A percentile compares a stretch with the other conserved stretches of the same genome.
These are phyloP conservation scores for Begonia peltatifolia DNA, from an alignment of 306 rosid species.

Conservation along the genomic window DNA sequence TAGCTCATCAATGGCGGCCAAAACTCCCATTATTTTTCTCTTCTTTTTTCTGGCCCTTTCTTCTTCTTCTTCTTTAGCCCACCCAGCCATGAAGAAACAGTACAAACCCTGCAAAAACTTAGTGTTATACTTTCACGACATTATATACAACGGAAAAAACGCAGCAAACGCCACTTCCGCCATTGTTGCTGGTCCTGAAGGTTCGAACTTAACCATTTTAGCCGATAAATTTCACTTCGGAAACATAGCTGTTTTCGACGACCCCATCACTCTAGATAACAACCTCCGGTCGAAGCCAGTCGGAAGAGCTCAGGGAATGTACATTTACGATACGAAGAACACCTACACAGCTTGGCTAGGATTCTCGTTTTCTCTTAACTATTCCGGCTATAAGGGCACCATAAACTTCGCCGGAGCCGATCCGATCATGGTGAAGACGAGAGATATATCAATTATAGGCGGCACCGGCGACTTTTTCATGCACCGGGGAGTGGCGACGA, in stretches of 20 bases:
- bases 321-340: slow-evolving; percentile 46
- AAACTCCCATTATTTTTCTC: slow-evolving; percentile 2
- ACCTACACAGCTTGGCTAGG: slow-evolving; percentile 55
- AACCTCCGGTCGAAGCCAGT: slow-evolving; percentile 52
- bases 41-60: slow-evolving; percentile 11
- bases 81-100: slow-evolving; percentile 13
- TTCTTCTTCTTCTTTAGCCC: slow-evolving; percentile 21
- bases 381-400: slow-evolving; percentile 29
- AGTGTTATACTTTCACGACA: slow-evolving; percentile 50
- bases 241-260: slow-evolving; percentile 50
- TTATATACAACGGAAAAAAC: slow-evolving; percentile 50
- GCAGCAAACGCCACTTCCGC: slow-evolving; percentile 56
- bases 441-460: slow-evolving; percentile 56
- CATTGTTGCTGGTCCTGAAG: slow-evolving; percentile 55
- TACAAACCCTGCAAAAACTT: slow-evolving; percentile 43
- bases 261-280: slow-evolving; percentile 62
- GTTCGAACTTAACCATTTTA: slow-evolving; percentile 40
- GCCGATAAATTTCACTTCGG: slow-evolving; percentile 44
- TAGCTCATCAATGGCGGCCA: slow-evolving; percentile 17
- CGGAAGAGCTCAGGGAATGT: slow-evolving; percentile 73
- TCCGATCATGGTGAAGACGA: slow-evolving; percentile 28
- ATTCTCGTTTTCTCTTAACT: slow-evolving; percentile 40
- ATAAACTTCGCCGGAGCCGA: slow-evolving; percentile 56
- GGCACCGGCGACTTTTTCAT: slow-evolving; percentile 80
- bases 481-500: slow-evolving; percentile 62